A percentile compares a stretch with the other conserved stretches of the same genome.
Evolutionary conservation across 805 yeast genomes (phyloP).

Genomic region (Ogataea sp.): DNA sequence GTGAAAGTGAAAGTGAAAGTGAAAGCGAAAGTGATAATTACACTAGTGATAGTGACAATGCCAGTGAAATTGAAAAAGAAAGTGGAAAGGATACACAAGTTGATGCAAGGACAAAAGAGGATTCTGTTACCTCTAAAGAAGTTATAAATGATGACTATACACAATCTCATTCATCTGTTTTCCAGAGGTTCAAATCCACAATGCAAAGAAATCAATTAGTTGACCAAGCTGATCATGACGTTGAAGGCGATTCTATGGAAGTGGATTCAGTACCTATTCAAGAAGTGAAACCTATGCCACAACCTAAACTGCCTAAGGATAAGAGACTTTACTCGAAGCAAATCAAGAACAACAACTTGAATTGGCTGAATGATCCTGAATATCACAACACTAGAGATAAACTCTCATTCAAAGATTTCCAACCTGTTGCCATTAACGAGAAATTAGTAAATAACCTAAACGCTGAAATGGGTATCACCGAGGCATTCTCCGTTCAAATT

Average conservation of each 20-base stretch:
- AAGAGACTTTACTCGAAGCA: constrained; percentile 26
- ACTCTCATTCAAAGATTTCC: constrained; percentile 41
- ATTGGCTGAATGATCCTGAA: constrained; percentile 64
- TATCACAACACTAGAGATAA: constrained; percentile 41
- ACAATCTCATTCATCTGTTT: constrained; percentile 41
- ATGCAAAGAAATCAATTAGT: constrained; percentile 14
- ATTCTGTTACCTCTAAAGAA: constrained; percentile 3
- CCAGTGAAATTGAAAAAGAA: constrained; percentile 7
- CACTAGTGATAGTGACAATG: constrained; percentile 12
- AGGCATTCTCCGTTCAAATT: constrained; percentile 74
- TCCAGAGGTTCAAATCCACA: constrained; percentile 44
- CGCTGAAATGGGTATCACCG: constrained; percentile 31
- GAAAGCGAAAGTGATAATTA: constrained; percentile 15
- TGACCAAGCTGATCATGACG: constrained; percentile 6
- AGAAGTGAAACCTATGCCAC: constrained; percentile 72
- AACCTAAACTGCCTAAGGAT: constrained; percentile 62
- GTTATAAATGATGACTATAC: constrained; percentile 2
- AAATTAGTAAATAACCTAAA: constrained; percentile 38
- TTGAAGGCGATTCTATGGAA: constrained; percentile 14
- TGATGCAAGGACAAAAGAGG: background rate
- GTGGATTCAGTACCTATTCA: constrained; percentile 13
- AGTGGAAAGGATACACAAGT: constrained; percentile 1
- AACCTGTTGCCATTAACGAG: constrained; percentile 29
- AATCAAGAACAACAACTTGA: constrained; percentile 28
- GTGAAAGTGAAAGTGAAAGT: constrained; percentile 12